Evolutionary conservation across 306 rosid species (phyloP).

Genomic region (Cercis canadensis): DNA sequence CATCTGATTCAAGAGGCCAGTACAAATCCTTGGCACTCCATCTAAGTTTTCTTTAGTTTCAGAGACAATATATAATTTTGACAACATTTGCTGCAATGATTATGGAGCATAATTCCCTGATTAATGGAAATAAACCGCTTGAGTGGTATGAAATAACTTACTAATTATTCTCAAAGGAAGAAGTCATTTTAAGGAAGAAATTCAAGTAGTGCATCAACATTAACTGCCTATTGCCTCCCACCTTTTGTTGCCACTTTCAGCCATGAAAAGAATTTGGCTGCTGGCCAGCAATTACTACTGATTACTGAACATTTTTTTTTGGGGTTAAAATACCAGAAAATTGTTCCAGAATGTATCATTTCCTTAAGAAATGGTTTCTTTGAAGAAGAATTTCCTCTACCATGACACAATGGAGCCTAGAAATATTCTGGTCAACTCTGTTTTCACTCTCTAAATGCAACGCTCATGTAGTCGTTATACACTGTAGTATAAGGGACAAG

Average conservation of each 20-base stretch:
- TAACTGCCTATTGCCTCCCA: background rate
- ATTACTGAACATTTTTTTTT: background rate
- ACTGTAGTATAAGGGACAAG: background rate
- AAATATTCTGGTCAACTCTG: background rate
- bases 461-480: background rate
- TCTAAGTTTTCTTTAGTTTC: no score
- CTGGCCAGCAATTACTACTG: background rate
- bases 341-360: background rate
- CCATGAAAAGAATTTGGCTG: background rate
- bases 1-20: no score
- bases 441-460: background rate
- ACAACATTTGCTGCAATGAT: no score
- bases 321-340: background rate
- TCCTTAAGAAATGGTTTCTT: background rate
- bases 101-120: no score
- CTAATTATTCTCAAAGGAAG: no score
- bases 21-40: no score
- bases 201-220: background rate
- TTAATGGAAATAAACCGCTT: no score
- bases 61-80: no score
- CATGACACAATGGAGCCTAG: background rate
- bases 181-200: no score
- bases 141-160: no score
- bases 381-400: background rate
- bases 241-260: background rate